Evolutionary conservation across 192 early-diverging fungal species (phyloP).

Genomic region (Coemansia reversa): DNA sequence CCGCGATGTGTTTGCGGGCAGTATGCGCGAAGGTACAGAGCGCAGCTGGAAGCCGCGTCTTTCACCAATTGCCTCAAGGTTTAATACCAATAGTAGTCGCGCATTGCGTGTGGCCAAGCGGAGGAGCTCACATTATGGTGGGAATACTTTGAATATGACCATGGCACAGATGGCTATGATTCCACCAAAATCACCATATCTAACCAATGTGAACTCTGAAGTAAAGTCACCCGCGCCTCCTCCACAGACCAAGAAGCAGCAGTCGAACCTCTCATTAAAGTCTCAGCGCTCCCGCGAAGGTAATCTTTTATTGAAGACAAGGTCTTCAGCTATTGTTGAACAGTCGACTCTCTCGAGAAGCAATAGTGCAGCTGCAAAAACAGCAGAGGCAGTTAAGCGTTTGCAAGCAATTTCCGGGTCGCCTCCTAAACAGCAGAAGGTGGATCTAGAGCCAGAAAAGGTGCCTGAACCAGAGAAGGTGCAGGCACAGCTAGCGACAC

Average conservation of each 20-base stretch:
- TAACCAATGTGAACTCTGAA: slow-evolving; percentile 24
- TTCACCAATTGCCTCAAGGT: slow-evolving; percentile 31
- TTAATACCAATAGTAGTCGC: slow-evolving; percentile 14
- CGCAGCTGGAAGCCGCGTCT: slow-evolving; percentile 11
- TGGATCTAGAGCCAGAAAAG: not conserved
- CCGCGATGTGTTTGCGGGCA: slow-evolving; percentile 43
- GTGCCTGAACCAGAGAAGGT: not conserved
- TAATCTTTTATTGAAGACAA: not conserved
- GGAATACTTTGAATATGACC: slow-evolving; percentile 42
- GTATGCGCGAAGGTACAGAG: slow-evolving; percentile 1
- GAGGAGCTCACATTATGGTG: slow-evolving; percentile 24
- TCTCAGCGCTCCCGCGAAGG: slow-evolving; percentile 25
- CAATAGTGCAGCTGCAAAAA: slow-evolving; percentile 50
- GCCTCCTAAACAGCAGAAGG: slow-evolving; percentile 5
- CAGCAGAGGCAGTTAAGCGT: slow-evolving; percentile 42
- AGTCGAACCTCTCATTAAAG: slow-evolving; percentile 17
- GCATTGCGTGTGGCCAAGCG: slow-evolving; percentile 14
- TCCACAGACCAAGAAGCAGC: slow-evolving; percentile 11
- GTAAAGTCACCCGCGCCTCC: slow-evolving; percentile 2
- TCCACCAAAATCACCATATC: slow-evolving; percentile 45
- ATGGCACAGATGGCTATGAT: slow-evolving; percentile 50
- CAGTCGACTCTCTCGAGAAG: slow-evolving; percentile 21
- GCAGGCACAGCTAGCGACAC: slow-evolving; percentile 15
- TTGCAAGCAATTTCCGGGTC: slow-evolving; percentile 29
- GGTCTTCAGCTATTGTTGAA: not conserved